Base-by-base conservation (phyloP, 2,329 filamentous ascomycete species). In the Diaporthe velutina region DNA sequence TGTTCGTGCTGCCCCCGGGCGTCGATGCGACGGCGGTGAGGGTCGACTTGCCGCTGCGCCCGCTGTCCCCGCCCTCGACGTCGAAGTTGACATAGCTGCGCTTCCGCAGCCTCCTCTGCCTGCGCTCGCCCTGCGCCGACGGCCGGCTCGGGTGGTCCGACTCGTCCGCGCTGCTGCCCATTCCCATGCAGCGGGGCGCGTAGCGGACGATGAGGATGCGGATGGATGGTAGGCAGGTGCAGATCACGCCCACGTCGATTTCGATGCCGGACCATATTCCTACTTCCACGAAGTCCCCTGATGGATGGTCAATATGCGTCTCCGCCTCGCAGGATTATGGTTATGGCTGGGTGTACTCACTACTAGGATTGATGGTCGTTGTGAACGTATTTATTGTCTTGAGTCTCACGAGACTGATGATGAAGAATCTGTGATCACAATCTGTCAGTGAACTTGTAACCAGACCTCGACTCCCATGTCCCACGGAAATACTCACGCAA, bases 261-360 rank as follows among this genome's bases (percentile, higher is more conserved):
- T 83, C 82, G 75, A 83, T 79, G 3, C 81, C 81, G 2, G 81
- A 82, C 80, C 81, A 83, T 73, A 75, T 74, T 4, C 75, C 75
- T 25, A 75, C 67, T 52, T 77, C 75, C 33, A 73, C 72, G 55
- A 75, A 77, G 48, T 75, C 74, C 74, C 75, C 75, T 77, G 25
- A n/a, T 28, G 1, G 1, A n/a, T 6, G n/a, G 2, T n/a, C n/a
- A n/a, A n/a, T n/a, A n/a, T n/a, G n/a, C n/a, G n/a, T n/a, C n/a
- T n/a, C n/a, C n/a, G n/a, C n/a, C n/a, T n/a, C n/a, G n/a, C n/a
- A 28, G 4, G 4, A 2, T 5, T 13, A 2, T 28, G n/a, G n/a
- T n/a, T n/a, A n/a, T n/a, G n/a, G n/a, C n/a, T 28, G 9, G 7
- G 4, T 1, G 5, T 22, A n/a, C 61, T 67, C n/a, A 67, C 45